Conservation (phyloP, 306 rosid species). For the Hylodesmum podocarpum region DNA sequence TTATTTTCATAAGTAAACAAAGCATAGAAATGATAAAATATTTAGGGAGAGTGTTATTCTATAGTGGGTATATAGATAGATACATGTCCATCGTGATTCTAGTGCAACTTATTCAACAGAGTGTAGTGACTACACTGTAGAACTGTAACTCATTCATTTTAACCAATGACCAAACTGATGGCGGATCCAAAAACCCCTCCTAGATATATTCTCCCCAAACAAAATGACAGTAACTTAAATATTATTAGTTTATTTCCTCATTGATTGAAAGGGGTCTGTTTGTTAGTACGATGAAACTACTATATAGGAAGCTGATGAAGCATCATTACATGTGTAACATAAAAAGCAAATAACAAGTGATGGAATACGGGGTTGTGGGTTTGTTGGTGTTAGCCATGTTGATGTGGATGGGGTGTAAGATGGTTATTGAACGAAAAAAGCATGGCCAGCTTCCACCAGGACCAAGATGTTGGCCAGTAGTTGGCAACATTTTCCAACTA, state of each 20-base stretch:
- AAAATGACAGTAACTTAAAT: neutral
- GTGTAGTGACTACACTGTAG: no score
- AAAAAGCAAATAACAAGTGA: neutral
- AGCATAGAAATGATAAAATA: no score
- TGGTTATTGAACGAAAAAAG: neutral
- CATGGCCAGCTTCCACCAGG: slow-evolving; percentile 68
- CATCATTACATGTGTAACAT: neutral
- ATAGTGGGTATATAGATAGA: no score
- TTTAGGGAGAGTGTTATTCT: no score
- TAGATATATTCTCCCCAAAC: neutral
- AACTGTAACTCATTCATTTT: no score
- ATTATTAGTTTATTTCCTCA: neutral
- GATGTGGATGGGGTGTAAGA: slow-evolving; percentile 35
- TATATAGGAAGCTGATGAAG: neutral
- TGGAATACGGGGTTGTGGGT: slow-evolving; percentile 38
- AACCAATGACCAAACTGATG: neutral
- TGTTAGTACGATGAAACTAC: neutral
- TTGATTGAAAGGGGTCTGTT: neutral
- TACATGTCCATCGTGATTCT: no score
- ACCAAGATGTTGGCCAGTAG: slow-evolving; percentile 71
- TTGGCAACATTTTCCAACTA: slow-evolving; percentile 69
- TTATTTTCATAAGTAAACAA: no score
- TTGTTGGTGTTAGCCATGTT: slow-evolving; percentile 26
- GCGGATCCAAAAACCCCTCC: neutral
- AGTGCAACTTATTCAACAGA: no score